Base-by-base conservation (phyloP, 768 basidiomycete genomes). In the Termitomyces sp. region DNA sequence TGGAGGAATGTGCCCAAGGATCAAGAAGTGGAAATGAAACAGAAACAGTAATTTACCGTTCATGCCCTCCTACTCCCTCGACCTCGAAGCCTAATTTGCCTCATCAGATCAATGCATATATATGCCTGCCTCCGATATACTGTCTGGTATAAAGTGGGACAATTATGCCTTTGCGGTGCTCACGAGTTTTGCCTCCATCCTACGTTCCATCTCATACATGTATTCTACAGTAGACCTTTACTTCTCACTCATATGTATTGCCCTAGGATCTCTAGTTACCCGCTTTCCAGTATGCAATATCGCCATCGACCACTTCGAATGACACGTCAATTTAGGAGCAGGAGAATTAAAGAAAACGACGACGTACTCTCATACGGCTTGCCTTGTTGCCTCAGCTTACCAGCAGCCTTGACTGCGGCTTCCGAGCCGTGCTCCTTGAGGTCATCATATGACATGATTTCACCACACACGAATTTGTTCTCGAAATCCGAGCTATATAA, bases 381-480 rank as follows among this genome's bases (percentile, higher is more conserved):
- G 62, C 96, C 96, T 71, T 97, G 94, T 68, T 98, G 96, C 68
- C 92, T 79, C 55, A 94, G 80, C 76, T 95, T 97, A 32, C 96
- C 96, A 18, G 90, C 92, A 24, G 94, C 92, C 74, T 98, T 98
- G 67, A 97, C 95, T 18, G 90, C 85, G 7, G 83, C 61, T 76
- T 99, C 97, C 60, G 88, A 89, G 12, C 94, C 95, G 64, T 94
- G 78, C 71, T 97, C 94, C 66, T 88, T 88, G 59, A 99, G 77
- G 72, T 98, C 97, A 0, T 86, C 85, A 66, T 86, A 97, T 1
- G 85, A 68, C 94, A 98, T 96, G 69, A 98, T 96, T 74, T 98
- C 96, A 71, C 94, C 94, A 61, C 94, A 97, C 24, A 98, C 90
- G 64, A 97, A 97, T 74, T 97, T 95, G 73, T 96, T 92, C 77